Evolutionary conservation across 2,329 filamentous ascomycete genomes (phyloP).

Genomic region (Colletotrichum incanum): DNA sequence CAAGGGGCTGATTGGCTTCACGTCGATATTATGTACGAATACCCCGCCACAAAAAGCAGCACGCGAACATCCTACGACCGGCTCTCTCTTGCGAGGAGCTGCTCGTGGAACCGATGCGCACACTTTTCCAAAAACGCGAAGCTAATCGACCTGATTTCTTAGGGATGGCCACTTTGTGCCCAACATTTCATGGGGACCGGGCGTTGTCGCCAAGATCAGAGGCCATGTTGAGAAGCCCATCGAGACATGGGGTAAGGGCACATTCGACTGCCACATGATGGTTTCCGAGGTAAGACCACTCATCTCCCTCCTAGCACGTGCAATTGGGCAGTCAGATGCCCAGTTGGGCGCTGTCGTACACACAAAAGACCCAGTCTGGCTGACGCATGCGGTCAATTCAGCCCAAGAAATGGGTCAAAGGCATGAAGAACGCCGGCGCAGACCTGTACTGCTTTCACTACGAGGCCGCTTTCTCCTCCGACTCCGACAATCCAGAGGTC

Average conservation of each 20-base stretch:
- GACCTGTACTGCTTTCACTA: constrained; percentile 99
- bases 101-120: constrained; percentile 9
- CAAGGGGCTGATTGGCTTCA: constrained; percentile 94
- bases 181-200: constrained; percentile 97
- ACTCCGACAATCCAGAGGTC: constrained; percentile 83
- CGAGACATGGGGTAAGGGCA: constrained; percentile 82
- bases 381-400: constrained; percentile 53
- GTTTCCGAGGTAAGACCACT: constrained; percentile 83
- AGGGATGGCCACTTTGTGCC: constrained; percentile 99
- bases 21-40: constrained; percentile 85
- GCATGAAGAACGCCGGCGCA: constrained; percentile 94
- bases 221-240: constrained; percentile 84
- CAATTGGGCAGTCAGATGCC: not conserved
- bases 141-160: constrained; percentile 24
- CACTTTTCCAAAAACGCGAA: not conserved
- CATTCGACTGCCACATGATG: constrained; percentile 99
- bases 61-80: constrained; percentile 30
- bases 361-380: not conserved
- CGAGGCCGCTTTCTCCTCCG: constrained; percentile 92
- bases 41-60: constrained; percentile 5
- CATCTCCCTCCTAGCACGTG: not conserved
- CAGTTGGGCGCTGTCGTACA: not conserved
- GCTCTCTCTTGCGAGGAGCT: constrained; percentile 5
- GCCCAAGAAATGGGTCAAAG: constrained; percentile 98
- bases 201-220: constrained; percentile 95